Evolutionary conservation across 2,329 filamentous ascomycete genomes (phyloP).

Genomic region (Claviceps sp.): DNA sequence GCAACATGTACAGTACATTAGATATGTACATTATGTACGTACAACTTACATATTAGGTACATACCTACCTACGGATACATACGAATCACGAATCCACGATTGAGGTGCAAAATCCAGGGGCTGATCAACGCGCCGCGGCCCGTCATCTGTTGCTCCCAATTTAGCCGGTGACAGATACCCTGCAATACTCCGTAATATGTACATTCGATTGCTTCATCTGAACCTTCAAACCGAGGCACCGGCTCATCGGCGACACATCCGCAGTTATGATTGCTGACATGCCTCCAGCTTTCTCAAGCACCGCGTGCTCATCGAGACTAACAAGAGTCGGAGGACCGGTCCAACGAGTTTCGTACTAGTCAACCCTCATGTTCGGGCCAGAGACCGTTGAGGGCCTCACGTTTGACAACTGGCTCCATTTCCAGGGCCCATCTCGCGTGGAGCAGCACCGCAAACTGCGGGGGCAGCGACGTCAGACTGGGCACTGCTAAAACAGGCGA

Average conservation of each 20-base stretch:
- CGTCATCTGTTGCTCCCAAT: too few species aligned
- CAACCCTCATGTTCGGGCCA: neutral
- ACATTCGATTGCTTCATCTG: neutral
- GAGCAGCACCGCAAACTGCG: neutral
- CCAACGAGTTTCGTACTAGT: neutral
- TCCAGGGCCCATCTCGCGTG: neutral
- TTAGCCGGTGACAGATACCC: too few species aligned
- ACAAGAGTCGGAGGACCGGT: neutral
- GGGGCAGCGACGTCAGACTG: neutral
- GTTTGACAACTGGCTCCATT: neutral
- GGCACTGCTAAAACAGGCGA: neutral
- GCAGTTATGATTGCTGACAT: too few species aligned
- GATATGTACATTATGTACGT: too few species aligned
- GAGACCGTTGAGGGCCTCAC: neutral
- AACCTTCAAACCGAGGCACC: too few species aligned
- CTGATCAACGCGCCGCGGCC: neutral
- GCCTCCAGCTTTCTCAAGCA: too few species aligned
- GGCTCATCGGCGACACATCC: too few species aligned
- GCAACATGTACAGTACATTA: neutral
- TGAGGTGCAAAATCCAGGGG: neutral
- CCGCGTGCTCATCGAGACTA: neutral
- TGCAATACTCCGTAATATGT: neutral
- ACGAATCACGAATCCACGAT: too few species aligned
- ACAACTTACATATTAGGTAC: too few species aligned
- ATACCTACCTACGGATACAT: too few species aligned